Conservation (phyloP, 257 asterid genomes). For the Solanum ossicruentum region DNA sequence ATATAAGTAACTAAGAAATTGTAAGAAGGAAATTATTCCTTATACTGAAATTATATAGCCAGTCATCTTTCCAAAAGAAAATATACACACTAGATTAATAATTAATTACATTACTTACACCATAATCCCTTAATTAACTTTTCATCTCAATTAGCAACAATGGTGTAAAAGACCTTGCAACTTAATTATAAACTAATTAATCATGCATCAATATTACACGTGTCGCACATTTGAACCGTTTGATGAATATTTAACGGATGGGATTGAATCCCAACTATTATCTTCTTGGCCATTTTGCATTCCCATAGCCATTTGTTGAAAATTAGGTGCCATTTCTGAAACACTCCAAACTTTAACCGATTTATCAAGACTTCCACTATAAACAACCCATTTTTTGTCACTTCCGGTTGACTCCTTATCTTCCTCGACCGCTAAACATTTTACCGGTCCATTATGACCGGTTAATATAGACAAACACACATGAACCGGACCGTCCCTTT, state of each 20-base stretch:
- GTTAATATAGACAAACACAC: constrained; percentile 54
- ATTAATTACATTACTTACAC: background rate
- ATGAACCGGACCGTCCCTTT: constrained; percentile 46
- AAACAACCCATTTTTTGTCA: constrained; percentile 51
- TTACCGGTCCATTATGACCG: constrained; percentile 82
- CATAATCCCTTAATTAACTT: background rate
- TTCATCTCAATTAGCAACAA: background rate
- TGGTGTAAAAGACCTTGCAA: background rate
- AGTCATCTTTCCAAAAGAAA: background rate
- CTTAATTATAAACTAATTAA: background rate
- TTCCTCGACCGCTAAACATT: constrained; percentile 54
- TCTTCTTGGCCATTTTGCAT: constrained; percentile 4
- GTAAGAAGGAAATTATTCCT: background rate
- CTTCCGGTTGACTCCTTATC: constrained; percentile 24
- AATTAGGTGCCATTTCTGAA: constrained; percentile 49
- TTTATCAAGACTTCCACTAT: constrained; percentile 75
- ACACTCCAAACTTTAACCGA: constrained; percentile 82
- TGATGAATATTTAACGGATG: constrained; percentile 40
- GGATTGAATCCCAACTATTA: constrained; percentile 42
- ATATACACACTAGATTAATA: background rate
- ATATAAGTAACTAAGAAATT: background rate
- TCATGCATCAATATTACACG: background rate
- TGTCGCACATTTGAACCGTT: background rate
- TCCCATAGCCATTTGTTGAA: constrained; percentile 16
- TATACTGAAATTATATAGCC: background rate